Evolutionary conservation across 441 rosid species (phyloP), one percentile per base, ranked within the genome.

Genomic region (Erodium texanum): DNA sequence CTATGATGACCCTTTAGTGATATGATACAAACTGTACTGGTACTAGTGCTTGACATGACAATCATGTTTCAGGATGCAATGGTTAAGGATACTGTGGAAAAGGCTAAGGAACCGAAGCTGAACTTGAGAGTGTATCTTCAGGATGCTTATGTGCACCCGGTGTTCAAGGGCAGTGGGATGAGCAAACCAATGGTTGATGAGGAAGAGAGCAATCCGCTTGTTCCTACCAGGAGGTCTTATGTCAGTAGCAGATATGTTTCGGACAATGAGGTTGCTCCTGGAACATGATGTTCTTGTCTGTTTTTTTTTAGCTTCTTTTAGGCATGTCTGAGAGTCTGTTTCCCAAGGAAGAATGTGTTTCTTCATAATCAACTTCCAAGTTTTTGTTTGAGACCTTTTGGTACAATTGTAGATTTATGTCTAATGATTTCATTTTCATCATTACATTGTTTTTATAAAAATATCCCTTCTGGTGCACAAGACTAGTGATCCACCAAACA

Each of bases 31-130:
- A n/a, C n/a, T n/a, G 36, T 32, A 32, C 36, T 34, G 8, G 38
- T 34, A 34, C 38, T 34, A 34, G 38, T 34, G 38, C 9, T 34
- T 34, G 38, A 34, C 38, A 5, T 34, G 38, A 34, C 38, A 34
- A 34, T 34, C 38, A 34, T 34, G 10, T 81, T 81, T 72, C 84
- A 90, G 99, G 99, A 94, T 72, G 99, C 99, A 52, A 88, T 82
- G 99, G 88, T 84, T 92, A 93, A 89, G 74, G 99, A 94, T 70
- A 91, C 96, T 0, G 73, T 91, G 66, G 97, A 94, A 67, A 85
- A 76, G 4, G 86, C 90, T 7, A 82, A 82, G 79, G 99, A 91
- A 22, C 99, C 96, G 0, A 78, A 78, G 75, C 54, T 91, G 18
- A 88, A 91, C 74, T 67, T 94, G 69, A 94, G 87, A 81, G 78